Percentiles rank a stretch among this genome's conserved stretches.
These are phyloP conservation scores for Kuraishia ogatae DNA, from an alignment of 805 yeast species.

Conservation along the genomic window DNA sequence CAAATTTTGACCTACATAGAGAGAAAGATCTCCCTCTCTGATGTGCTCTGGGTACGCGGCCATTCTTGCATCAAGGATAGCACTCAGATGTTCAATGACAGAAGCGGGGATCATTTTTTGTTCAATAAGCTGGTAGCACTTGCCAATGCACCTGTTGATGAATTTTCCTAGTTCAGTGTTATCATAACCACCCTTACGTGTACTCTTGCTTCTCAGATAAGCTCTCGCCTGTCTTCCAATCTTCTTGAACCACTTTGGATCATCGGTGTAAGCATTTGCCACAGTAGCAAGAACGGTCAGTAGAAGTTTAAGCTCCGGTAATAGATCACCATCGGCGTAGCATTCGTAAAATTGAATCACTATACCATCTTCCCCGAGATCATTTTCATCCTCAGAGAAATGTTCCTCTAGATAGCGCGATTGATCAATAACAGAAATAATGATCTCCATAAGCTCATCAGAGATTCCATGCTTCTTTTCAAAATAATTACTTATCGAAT, in stretches of 20 bases:
- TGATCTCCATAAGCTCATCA: conserved; percentile 23
- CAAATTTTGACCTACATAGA: too few relatives aligned
- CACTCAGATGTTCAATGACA: conserved; percentile 19
- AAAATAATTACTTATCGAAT: conserved; percentile 30
- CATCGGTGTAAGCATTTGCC: conserved; percentile 20
- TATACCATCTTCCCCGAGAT: conserved; percentile 26
- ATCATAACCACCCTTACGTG: conserved; percentile 2
- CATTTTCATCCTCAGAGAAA: conserved; percentile 15
- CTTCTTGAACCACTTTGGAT: conserved; percentile 22
- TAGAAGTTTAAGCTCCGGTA: conserved; percentile 49
- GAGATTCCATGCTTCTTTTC: conserved; percentile 14
- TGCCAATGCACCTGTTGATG: conserved; percentile 44
- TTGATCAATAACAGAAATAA: conserved; percentile 27
- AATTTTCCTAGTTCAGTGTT: conserved; percentile 20
- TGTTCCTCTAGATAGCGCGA: conserved; percentile 24
- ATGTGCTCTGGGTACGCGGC: conserved; percentile 36
- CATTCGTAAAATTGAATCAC: conserved; percentile 57
- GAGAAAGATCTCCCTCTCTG: conserved; percentile 6
- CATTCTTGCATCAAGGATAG: conserved; percentile 27
- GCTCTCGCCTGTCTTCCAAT: conserved; percentile 11
- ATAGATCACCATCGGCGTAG: conserved; percentile 44
- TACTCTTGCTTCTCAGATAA: conserved; percentile 2
- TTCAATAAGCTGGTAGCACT: conserved; percentile 54
- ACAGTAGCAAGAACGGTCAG: conserved; percentile 41
- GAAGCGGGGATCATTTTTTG: conserved; percentile 35